phyloP scores from a whole-genome alignment of 169 alveolate genomes.

The Eimeria necatrix region DNA sequence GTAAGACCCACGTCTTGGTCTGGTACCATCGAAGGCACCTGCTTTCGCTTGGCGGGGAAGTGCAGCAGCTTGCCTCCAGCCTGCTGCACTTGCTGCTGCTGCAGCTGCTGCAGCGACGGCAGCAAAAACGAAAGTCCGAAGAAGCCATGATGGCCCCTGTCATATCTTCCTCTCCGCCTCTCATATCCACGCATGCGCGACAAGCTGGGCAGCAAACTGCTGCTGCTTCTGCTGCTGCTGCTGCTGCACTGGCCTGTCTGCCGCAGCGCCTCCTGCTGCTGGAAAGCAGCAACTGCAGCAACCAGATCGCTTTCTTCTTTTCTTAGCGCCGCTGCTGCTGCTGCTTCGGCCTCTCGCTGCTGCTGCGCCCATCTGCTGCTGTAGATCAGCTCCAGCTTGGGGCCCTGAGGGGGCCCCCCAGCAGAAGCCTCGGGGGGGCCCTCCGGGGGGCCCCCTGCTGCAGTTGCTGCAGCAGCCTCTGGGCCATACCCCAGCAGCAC shows the following conservation, averaged over 20 bases:
- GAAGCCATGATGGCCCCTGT: slow-evolving; percentile 75
- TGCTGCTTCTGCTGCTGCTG: slow-evolving; percentile 58
- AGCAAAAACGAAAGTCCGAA: slow-evolving; percentile 57
- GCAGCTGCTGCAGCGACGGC: slow-evolving; percentile 52
- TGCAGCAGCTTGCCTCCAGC: slow-evolving; percentile 71
- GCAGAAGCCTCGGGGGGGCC: background rate
- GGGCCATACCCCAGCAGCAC: background rate
- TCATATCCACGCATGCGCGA: slow-evolving; percentile 70
- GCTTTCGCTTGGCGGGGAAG: slow-evolving; percentile 65
- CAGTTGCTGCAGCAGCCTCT: background rate
- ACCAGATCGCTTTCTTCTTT: background rate
- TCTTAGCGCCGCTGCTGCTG: slow-evolving; percentile 9
- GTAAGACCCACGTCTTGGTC: slow-evolving; percentile 63
- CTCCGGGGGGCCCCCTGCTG: background rate
- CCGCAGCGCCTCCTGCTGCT: slow-evolving; percentile 13
- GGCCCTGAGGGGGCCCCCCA: background rate
- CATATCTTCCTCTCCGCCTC: slow-evolving; percentile 38
- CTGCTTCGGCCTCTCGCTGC: slow-evolving; percentile 15
- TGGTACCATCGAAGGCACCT: slow-evolving; percentile 74
- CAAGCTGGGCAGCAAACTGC: slow-evolving; percentile 54
- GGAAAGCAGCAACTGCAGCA: slow-evolving; percentile 38
- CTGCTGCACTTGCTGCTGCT: slow-evolving; percentile 59
- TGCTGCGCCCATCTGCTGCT: slow-evolving; percentile 64
- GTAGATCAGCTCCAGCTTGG: slow-evolving; percentile 53
- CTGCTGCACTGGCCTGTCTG: background rate